A percentile compares a stretch with the other conserved stretches of the same genome.
These are phyloP conservation scores for Eragrostis curvula DNA, from an alignment of 176 grass and related monocot species.

Conservation along the genomic window DNA sequence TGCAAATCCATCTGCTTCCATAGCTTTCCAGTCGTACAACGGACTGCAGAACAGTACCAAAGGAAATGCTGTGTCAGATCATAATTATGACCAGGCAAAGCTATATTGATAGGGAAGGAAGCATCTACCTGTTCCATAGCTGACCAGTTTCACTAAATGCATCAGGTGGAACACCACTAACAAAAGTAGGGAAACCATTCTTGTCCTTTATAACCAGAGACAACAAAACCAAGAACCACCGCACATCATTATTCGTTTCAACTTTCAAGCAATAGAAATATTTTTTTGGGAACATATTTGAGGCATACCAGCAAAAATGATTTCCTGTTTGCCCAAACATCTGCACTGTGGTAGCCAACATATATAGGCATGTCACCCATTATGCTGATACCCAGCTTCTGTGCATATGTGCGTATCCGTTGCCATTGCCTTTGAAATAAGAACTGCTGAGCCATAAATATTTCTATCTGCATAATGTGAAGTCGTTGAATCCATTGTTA, in stretches of 20 bases:
- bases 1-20: conserved; percentile 76
- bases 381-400: conserved; percentile 83
- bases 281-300: not conserved
- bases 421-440: conserved; percentile 99
- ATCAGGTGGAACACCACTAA: conserved; percentile 97
- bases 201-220: conserved; percentile 69
- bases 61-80: conserved; percentile 16
- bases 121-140: conserved; percentile 81
- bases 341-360: conserved; percentile 96
- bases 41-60: conserved; percentile 61
- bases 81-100: conserved; percentile 12
- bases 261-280: conserved; percentile 22
- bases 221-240: not conserved
- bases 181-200: conserved; percentile 87
- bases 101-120: conserved; percentile 3
- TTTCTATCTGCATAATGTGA: conserved; percentile 70
- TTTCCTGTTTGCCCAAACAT: conserved; percentile 98
- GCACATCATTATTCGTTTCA: conserved; percentile 25
- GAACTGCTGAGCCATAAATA: conserved; percentile 86
- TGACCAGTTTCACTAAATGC: conserved; percentile 96
- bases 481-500: conserved; percentile 11
- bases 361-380: conserved; percentile 99
- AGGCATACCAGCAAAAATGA: conserved; percentile 89
- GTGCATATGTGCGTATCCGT: conserved; percentile 68
- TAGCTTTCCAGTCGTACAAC: conserved; percentile 90